Base-by-base conservation (phyloP, 257 asterid genomes). In the Solanum arcanum region DNA sequence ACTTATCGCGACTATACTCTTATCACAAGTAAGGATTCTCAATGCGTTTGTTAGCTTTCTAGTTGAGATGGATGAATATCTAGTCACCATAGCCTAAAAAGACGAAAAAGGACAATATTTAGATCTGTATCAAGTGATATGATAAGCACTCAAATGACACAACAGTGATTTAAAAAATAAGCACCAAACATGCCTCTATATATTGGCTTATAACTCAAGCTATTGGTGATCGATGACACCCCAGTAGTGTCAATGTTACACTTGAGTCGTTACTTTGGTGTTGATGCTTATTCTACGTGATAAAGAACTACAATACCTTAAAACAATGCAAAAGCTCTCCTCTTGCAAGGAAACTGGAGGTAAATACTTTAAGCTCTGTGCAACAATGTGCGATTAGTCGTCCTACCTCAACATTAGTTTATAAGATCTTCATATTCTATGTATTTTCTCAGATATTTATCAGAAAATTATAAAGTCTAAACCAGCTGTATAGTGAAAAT, bases 21-120 rank as follows among this genome's bases (percentile, higher is more conserved):
- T 94, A 87, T 93, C 94, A 66, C 68, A 49, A 29, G 98, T 94
- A 88, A 97, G 96, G 82, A 91, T 94, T 88, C 81, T 93, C 60
- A 96, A 64, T 37, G 99, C 98, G n/a, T 93, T 97, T 21, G 99
- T 92, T 5, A 96, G 93, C 94, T 95, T 97, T 78, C 99, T 89
- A 20, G 98, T 88, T 56, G 99, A 95, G 91, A 97, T 93, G 73
- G 97, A 93, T 1, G 96, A 86, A 91, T 90, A 95, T 83, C 92
- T 95, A 11, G 96, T 86, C 69, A 94, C 98, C 99, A 95, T 93
- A 74, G 99, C 98, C 99, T 97, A 85, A 69, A 90, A 80, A 47
- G 44, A 76, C 86, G 86, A 87, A 85, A 83, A 41, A 89, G 86
- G 83, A 86, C 82, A 88, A 31, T 70, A 23, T 62, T 62, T 62